phyloP scores from a whole-genome alignment of 2,329 filamentous ascomycete genomes.

The Paraconiothyrium sp. region DNA sequence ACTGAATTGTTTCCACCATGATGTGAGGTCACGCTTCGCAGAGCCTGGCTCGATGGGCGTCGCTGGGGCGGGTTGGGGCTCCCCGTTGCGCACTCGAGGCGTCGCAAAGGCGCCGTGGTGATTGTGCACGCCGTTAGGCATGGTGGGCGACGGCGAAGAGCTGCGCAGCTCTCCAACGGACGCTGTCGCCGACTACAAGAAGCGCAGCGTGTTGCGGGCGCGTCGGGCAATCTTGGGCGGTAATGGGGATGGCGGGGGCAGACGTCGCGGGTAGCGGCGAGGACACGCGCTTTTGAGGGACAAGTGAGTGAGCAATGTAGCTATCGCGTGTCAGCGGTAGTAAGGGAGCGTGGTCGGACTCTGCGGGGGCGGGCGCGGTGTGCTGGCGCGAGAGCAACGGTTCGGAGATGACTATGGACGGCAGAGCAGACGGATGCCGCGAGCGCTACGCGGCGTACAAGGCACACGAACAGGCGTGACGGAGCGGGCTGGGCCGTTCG shows the following conservation, averaged over 20 bases:
- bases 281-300: slow-evolving; percentile 6
- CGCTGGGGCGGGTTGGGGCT: slow-evolving; percentile 54
- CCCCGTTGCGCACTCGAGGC: slow-evolving; percentile 55
- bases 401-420: slow-evolving; percentile 27
- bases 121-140: slow-evolving; percentile 51
- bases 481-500: slow-evolving; percentile 29
- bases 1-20: slow-evolving; percentile 96
- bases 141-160: slow-evolving; percentile 40
- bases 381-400: slow-evolving; percentile 24
- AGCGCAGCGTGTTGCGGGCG: slow-evolving; percentile 31
- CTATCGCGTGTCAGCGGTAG: slow-evolving; percentile 5
- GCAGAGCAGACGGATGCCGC: slow-evolving; percentile 23
- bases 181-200: slow-evolving; percentile 26
- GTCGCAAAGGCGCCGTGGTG: slow-evolving; percentile 47
- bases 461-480: slow-evolving; percentile 19
- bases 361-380: slow-evolving; percentile 10
- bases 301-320: slow-evolving; percentile 3
- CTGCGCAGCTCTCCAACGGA: slow-evolving; percentile 36
- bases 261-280: slow-evolving; percentile 20
- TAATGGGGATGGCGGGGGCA: slow-evolving; percentile 30
- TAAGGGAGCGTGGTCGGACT: slow-evolving; percentile 10
- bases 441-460: slow-evolving; percentile 31
- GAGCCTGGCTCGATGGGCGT: slow-evolving; percentile 73
- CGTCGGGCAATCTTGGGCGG: slow-evolving; percentile 36
- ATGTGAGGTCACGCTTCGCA: slow-evolving; percentile 86